These are phyloP conservation scores for Monosporascus sp. DNA, from an alignment of 2,329 filamentous ascomycete species.

Conservation along the genomic window DNA sequence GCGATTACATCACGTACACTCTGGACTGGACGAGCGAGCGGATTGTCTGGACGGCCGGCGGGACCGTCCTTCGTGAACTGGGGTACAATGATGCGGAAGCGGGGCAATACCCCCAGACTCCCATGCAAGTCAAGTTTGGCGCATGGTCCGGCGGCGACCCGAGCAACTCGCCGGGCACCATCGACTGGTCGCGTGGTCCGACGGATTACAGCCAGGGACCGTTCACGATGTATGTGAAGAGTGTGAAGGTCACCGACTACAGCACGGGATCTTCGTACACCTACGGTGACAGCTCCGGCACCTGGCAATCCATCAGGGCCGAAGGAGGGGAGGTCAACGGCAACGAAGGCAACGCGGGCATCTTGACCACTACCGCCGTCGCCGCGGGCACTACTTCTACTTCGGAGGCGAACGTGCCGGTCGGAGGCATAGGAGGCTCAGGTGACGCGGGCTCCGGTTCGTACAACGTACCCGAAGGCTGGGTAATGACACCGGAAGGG, in stretches of 20 bases:
- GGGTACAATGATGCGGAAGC: slow-evolving; percentile 61
- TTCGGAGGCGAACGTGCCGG: slow-evolving; percentile 61
- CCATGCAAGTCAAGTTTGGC: slow-evolving; percentile 91
- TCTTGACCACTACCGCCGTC: slow-evolving; percentile 48
- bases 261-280: slow-evolving; percentile 82
- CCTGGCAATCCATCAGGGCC: slow-evolving; percentile 76
- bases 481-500: slow-evolving; percentile 72
- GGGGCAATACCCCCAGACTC: slow-evolving; percentile 86
- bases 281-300: slow-evolving; percentile 74
- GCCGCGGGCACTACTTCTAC: slow-evolving; percentile 60
- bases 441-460: slow-evolving; percentile 46
- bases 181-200: slow-evolving; percentile 80
- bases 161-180: slow-evolving; percentile 72
- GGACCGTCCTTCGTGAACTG: slow-evolving; percentile 70
- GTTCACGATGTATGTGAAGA: slow-evolving; percentile 79
- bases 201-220: slow-evolving; percentile 82
- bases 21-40: slow-evolving; percentile 86
- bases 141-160: slow-evolving; percentile 89
- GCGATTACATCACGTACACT: slow-evolving; percentile 76
- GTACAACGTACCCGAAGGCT: slow-evolving; percentile 64
- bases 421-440: slow-evolving; percentile 60
- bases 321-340: slow-evolving; percentile 73
- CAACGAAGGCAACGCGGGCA: slow-evolving; percentile 52
- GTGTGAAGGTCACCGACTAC: slow-evolving; percentile 77
- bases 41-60: slow-evolving; percentile 83